These are phyloP conservation scores for Yamadazyma philogaea DNA, from an alignment of 805 yeast genomes.

Conservation along the genomic window DNA sequence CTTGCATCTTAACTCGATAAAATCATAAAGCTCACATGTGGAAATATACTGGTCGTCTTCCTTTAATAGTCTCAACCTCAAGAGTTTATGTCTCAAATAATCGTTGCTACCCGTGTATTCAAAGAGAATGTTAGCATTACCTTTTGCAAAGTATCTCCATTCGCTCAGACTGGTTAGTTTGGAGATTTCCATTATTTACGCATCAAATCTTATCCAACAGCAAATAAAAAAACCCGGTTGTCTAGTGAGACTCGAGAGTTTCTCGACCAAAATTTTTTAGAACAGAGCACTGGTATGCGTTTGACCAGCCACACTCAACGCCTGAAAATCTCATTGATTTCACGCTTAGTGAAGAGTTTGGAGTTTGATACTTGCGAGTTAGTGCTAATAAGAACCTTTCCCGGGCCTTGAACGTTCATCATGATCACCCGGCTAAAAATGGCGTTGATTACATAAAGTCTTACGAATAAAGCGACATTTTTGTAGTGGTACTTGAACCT, in stretches of 20 bases:
- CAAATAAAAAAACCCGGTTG: neutral
- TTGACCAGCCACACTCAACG: neutral
- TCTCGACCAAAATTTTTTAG: slow-evolving; percentile 1
- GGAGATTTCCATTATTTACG: slow-evolving; percentile 32
- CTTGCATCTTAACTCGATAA: slow-evolving; percentile 33
- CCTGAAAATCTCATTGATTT: slow-evolving; percentile 6
- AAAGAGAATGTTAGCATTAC: slow-evolving; percentile 49
- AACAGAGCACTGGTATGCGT: slow-evolving; percentile 1
- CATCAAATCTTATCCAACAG: slow-evolving; percentile 1
- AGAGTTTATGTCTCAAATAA: slow-evolving; percentile 32
- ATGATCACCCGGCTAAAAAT: slow-evolving; percentile 18
- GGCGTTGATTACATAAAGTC: slow-evolving; percentile 13
- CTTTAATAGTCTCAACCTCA: slow-evolving; percentile 37
- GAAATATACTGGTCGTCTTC: slow-evolving; percentile 33
- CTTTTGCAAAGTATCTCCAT: slow-evolving; percentile 47
- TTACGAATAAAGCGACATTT: slow-evolving; percentile 10
- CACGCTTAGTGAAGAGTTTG: slow-evolving; percentile 8
- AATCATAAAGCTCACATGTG: slow-evolving; percentile 41
- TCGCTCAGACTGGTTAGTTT: slow-evolving; percentile 32
- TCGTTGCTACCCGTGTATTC: slow-evolving; percentile 35
- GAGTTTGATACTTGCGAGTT: slow-evolving; percentile 7
- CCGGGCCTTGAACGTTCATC: slow-evolving; percentile 27
- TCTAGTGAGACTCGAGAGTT: slow-evolving; percentile 1
- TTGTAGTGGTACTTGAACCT: slow-evolving; percentile 5
- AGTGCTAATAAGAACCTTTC: slow-evolving; percentile 22